These are phyloP conservation scores for Nannochloris sp. DNA, from an alignment of 139 green algal species.

Conservation along the genomic window DNA sequence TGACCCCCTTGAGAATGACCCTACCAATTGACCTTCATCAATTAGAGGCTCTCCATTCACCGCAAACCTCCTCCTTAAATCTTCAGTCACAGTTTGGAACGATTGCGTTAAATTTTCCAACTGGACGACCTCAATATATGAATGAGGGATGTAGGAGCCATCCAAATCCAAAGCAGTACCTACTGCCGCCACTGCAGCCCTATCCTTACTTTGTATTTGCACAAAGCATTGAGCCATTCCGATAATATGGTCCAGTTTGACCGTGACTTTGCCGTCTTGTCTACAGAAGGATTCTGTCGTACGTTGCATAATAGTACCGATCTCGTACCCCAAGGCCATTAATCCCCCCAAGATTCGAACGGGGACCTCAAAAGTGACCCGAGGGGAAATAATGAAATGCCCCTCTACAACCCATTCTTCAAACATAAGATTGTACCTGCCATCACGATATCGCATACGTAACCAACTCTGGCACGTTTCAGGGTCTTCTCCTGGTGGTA, in stretches of 20 bases:
- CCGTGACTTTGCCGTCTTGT: conserved; percentile 21
- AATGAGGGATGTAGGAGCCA: conserved; percentile 75
- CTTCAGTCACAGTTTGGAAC: conserved; percentile 69
- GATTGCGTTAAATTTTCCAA: conserved; percentile 56
- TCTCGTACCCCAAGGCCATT: conserved; percentile 96
- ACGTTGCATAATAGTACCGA: conserved; percentile 88
- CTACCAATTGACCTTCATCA: conserved; percentile 28
- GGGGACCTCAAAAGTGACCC: conserved; percentile 91
- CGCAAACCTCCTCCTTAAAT: conserved; percentile 53
- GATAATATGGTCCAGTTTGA: conserved; percentile 86
- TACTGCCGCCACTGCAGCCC: conserved; percentile 50
- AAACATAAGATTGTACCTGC: conserved; percentile 95
- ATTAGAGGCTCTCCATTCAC: conserved; percentile 49
- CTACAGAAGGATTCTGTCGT: conserved; percentile 35
- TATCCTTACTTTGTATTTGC: conserved; percentile 73
- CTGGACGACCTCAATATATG: conserved; percentile 93
- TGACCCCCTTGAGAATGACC: conserved; percentile 14
- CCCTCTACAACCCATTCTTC: conserved; percentile 94
- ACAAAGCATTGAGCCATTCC: conserved; percentile 57
- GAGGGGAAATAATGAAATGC: conserved; percentile 90
- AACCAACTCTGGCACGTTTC: conserved; percentile 94
- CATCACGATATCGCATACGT: conserved; percentile 94
- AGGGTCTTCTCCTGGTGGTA: conserved; percentile 82
- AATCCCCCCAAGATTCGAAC: conserved; percentile 91
- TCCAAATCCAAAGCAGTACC: conserved; percentile 69